Conservation (phyloP, 2,329 filamentous ascomycete genomes). For the Stagonosporopsis chrysanthemi region DNA sequence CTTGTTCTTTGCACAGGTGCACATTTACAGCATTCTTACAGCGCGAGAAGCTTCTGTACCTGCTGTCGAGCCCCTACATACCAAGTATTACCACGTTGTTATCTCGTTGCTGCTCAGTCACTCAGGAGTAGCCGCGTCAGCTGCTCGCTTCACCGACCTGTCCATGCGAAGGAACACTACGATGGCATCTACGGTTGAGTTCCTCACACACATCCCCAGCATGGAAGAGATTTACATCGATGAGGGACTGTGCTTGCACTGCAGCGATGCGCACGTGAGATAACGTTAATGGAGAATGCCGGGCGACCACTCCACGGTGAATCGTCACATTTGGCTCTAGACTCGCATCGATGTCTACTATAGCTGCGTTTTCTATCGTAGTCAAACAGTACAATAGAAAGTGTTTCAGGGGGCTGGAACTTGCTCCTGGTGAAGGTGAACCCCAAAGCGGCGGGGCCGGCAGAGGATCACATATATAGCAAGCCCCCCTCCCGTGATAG, state of each 20-base stretch:
- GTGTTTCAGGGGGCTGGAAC: background rate
- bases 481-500: conserved; percentile 6
- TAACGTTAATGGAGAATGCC: conserved; percentile 1
- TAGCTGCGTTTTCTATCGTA: background rate
- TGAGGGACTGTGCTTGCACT: background rate
- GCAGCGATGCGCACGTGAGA: background rate
- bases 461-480: conserved; percentile 17
- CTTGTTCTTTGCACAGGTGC: background rate
- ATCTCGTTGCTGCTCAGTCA: background rate
- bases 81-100: background rate
- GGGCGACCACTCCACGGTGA: background rate
- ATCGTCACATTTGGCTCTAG: background rate
- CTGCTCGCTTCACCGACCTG: background rate
- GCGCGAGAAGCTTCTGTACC: background rate
- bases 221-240: no score
- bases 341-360: background rate
- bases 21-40: background rate
- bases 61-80: background rate
- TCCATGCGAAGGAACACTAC: background rate
- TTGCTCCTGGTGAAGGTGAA: conserved; percentile 22
- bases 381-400: background rate
- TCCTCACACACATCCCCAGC: background rate
- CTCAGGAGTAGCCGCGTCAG: background rate
- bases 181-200: background rate
- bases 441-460: conserved; percentile 15